These are phyloP conservation scores for Bertia moriformis DNA, from an alignment of 2,329 filamentous ascomycete species.

Conservation along the genomic window DNA sequence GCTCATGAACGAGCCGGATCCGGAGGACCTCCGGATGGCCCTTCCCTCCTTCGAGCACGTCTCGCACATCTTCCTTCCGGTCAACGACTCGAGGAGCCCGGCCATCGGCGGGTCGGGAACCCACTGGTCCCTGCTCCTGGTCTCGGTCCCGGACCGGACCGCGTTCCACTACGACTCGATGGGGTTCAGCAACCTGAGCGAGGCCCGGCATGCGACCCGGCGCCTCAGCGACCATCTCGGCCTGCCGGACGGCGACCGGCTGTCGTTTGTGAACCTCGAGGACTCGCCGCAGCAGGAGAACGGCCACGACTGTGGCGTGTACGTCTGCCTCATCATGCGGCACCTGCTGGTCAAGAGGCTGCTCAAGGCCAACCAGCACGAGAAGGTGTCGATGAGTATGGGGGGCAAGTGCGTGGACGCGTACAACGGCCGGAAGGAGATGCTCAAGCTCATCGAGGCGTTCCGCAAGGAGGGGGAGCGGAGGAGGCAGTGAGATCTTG, in stretches of 20 bases:
- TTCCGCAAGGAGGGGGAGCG: constrained; percentile 78
- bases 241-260: constrained; percentile 37
- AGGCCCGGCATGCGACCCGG: constrained; percentile 54
- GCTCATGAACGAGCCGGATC: constrained; percentile 59
- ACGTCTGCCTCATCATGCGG: constrained; percentile 88
- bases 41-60: constrained; percentile 68
- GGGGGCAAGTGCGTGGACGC: constrained; percentile 73
- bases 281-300: constrained; percentile 89
- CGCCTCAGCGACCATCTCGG: constrained; percentile 54
- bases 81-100: constrained; percentile 75
- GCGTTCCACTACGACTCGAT: constrained; percentile 96
- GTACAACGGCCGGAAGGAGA: constrained; percentile 68
- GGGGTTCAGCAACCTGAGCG: constrained; percentile 57
- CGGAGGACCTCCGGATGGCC: constrained; percentile 42
- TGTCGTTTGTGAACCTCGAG: constrained; percentile 39
- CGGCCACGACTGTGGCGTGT: constrained; percentile 84
- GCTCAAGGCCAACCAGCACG: constrained; percentile 60
- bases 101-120: constrained; percentile 70
- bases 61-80: constrained; percentile 87
- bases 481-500: constrained; percentile 67
- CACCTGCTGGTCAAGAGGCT: constrained; percentile 82
- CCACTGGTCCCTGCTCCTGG: constrained; percentile 88
- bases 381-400: constrained; percentile 93
- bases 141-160: constrained; percentile 74
- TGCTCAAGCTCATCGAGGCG: constrained; percentile 75